Base-by-base conservation (phyloP, 148 eudicot genomes). In the Vaccinium myrtillus region DNA sequence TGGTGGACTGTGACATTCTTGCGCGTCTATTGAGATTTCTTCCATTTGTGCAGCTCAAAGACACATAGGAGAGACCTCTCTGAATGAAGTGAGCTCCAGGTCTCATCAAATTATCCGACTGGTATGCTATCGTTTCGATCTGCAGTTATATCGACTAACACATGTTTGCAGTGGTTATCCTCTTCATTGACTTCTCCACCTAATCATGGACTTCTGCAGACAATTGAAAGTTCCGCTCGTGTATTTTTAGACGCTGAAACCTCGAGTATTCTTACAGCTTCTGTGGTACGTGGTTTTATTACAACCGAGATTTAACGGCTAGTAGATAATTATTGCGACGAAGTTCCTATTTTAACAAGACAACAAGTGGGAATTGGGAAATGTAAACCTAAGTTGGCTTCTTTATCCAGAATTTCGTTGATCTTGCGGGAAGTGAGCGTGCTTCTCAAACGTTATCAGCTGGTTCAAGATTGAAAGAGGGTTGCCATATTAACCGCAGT, bases 341-440 rank as follows among this genome's bases (percentile, higher is more conserved):
- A 25, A 30, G 32, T 67, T 65, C 32, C 49, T 70, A 25, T 32
- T 71, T 13, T 19, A 19, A 8, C 32, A 53, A 81, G 27, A 81
- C 3, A 23, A 7, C 8, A 14, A 63, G 15, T 46, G 75, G 18
- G 18, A 4, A 32, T 21, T 0, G 6, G 18, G 18, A 4, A 32
- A 36, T 0, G 6, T 54, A 79, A 70, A 67, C 32, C 39, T 16
- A 39, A 80, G 74, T 39, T 82, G 65, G 56, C 39, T 75, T 70
- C 73, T 83, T 79, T 74, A 83, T 74, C 48, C 88, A 95, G 99
- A 97, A 91, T 90, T 97, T 97, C 87, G 96, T 95, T 83, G 99
- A 97, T 87, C 96, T 97, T 77, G 98, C 99, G 50, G 99, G 99
- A 87, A 97, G 99, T 86, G 99, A 97, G 85, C 98, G 99, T 63